phyloP scores from a whole-genome alignment of 2,329 filamentous ascomycete species.

The Colletotrichum falcatum region DNA sequence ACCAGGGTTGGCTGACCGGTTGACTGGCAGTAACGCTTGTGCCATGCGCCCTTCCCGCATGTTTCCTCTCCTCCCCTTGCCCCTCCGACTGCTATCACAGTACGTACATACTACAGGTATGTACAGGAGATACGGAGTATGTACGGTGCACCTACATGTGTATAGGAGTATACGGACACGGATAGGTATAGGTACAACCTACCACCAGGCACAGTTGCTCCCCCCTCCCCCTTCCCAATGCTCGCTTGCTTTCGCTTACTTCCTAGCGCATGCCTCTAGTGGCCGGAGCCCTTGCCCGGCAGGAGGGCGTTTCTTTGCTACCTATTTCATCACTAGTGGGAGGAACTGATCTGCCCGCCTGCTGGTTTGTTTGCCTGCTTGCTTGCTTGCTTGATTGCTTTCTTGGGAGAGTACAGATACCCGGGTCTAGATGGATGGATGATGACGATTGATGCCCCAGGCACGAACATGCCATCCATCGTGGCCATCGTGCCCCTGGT shows the following conservation, averaged over 20 bases:
- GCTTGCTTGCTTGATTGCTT: neutral
- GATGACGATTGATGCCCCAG: neutral
- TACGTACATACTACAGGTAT: too few species aligned
- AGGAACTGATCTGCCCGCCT: constrained; percentile 2
- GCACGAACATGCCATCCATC: neutral
- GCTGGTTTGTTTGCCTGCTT: neutral
- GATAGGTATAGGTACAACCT: too few species aligned
- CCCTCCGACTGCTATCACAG: too few species aligned
- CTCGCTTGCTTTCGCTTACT: constrained; percentile 30
- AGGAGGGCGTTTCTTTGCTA: constrained; percentile 19
- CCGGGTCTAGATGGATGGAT: neutral
- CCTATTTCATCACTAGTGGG: neutral
- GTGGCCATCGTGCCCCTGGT: neutral
- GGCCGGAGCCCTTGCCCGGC: constrained; percentile 5
- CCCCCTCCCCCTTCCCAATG: neutral
- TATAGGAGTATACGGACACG: too few species aligned
- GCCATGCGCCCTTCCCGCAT: constrained; percentile 28
- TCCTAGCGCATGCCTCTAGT: constrained; percentile 27
- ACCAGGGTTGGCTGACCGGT: neutral
- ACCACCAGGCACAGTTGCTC: neutral
- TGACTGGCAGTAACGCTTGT: neutral
- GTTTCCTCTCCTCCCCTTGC: neutral
- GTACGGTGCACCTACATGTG: too few species aligned
- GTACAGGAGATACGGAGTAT: too few species aligned
- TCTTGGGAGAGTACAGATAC: neutral